phyloP scores from a whole-genome alignment of 2,329 filamentous ascomycete genomes.

The Hypoxylon rubiginosum region DNA sequence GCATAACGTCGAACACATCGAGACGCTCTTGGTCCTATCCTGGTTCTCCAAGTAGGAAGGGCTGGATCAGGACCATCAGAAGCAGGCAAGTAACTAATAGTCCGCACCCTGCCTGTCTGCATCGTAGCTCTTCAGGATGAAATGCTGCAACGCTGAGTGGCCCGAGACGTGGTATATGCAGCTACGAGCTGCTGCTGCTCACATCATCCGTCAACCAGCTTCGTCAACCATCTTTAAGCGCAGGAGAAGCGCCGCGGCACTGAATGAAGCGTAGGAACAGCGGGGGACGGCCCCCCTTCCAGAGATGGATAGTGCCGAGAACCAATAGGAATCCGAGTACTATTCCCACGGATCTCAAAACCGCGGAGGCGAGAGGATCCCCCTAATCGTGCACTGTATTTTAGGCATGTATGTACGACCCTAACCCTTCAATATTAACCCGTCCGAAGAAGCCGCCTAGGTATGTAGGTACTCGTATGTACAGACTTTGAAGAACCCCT shows the following conservation, averaged over 20 bases:
- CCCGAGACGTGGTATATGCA: constrained; percentile 21
- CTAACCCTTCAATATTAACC: background rate
- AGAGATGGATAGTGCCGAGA: constrained; percentile 5
- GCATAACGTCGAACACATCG: constrained; percentile 36
- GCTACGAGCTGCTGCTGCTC: constrained; percentile 17
- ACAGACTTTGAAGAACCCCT: background rate
- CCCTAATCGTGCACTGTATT: constrained; percentile 21
- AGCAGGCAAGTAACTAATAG: constrained; percentile 21
- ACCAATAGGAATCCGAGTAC: constrained; percentile 23
- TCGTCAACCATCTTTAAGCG: constrained; percentile 17
- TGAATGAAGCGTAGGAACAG: constrained; percentile 27
- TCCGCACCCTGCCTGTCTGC: constrained; percentile 28
- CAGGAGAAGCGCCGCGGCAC: constrained; percentile 35
- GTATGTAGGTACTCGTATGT: no score
- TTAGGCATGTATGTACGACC: background rate
- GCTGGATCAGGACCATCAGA: constrained; percentile 7
- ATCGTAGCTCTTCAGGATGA: constrained; percentile 22
- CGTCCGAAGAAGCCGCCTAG: constrained; percentile 8
- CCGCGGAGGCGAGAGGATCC: background rate
- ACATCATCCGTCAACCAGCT: no score
- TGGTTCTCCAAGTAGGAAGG: constrained; percentile 35
- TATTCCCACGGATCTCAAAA: constrained; percentile 12
- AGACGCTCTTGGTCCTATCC: constrained; percentile 25
- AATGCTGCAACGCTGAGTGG: constrained; percentile 24
- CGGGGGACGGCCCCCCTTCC: constrained; percentile 30